Evolutionary conservation across 345 rosid genomes (phyloP).

Genomic region (Rubroshorea leprosula): DNA sequence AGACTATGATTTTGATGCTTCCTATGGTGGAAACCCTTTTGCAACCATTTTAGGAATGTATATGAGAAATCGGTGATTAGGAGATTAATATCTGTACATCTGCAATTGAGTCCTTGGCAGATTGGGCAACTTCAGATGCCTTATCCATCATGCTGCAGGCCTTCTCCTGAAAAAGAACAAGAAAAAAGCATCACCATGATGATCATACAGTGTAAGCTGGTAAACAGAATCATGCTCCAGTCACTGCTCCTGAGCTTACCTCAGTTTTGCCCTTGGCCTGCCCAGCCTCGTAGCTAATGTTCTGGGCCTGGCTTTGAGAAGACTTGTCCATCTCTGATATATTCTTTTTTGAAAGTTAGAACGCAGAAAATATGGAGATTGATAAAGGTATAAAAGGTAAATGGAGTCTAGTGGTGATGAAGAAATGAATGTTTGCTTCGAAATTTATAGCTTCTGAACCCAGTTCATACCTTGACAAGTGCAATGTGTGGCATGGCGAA

Average conservation of each 20-base stretch:
- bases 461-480: background rate
- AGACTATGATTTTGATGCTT: too few relatives aligned
- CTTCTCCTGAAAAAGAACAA: slow-evolving; percentile 47
- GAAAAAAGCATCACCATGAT: background rate
- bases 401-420: too few relatives aligned
- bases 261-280: slow-evolving; percentile 51
- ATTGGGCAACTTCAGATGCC: slow-evolving; percentile 54
- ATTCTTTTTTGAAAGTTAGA: background rate
- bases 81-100: slow-evolving; percentile 28
- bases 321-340: background rate
- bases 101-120: slow-evolving; percentile 50
- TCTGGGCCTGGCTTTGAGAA: background rate
- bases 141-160: slow-evolving; percentile 46
- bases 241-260: slow-evolving; percentile 22
- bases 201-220: too few relatives aligned
- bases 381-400: too few relatives aligned
- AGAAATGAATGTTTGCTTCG: background rate
- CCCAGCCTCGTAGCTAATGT: slow-evolving; percentile 31
- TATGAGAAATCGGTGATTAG: too few relatives aligned
- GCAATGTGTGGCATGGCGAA: too few relatives aligned
- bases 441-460: slow-evolving; percentile 13
- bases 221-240: too few relatives aligned
- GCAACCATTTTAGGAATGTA: too few relatives aligned
- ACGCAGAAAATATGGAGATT: background rate
- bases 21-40: too few relatives aligned